Evolutionary conservation across 164 flowering plant species (phyloP).

Genomic region (Euptelea pleiosperma): DNA sequence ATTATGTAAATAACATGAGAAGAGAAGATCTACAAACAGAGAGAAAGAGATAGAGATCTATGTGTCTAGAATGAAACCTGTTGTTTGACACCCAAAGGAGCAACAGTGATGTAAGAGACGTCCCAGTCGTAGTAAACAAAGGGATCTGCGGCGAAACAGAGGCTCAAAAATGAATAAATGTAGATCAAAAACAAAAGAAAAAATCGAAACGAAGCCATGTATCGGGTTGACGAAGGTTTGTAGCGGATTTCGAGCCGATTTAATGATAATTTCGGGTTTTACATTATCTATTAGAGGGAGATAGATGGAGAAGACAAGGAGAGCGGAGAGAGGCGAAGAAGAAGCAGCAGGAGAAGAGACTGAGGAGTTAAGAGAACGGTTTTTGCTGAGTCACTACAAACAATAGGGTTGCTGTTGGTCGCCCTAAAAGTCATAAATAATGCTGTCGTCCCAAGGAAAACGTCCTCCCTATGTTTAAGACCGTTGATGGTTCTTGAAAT

Average conservation of each 20-base stretch:
- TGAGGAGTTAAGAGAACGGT: neutral
- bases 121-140: slow-evolving; percentile 41
- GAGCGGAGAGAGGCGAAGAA: neutral
- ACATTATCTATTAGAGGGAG: slow-evolving; percentile 17
- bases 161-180: slow-evolving; percentile 29
- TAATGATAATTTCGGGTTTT: neutral
- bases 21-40: slow-evolving; percentile 1
- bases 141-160: slow-evolving; percentile 55
- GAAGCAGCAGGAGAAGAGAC: neutral
- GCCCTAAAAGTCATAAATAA: slow-evolving; percentile 6
- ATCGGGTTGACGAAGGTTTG: neutral
- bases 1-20: neutral
- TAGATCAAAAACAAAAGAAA: slow-evolving; percentile 18
- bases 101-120: slow-evolving; percentile 54
- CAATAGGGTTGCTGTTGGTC: slow-evolving; percentile 7
- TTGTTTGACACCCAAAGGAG: slow-evolving; percentile 79
- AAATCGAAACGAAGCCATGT: slow-evolving; percentile 27
- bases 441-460: too few species aligned
- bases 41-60: slow-evolving; percentile 9
- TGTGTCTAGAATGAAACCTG: slow-evolving; percentile 41
- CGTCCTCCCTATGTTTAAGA: too few species aligned
- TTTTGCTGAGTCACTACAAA: neutral
- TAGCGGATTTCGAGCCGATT: slow-evolving; percentile 4
- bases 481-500: too few species aligned
- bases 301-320: neutral